A percentile compares a stretch with the other conserved stretches of the same genome.
Evolutionary conservation across 306 rosid species (phyloP).

Genomic region (Luffa aegyptiaca): DNA sequence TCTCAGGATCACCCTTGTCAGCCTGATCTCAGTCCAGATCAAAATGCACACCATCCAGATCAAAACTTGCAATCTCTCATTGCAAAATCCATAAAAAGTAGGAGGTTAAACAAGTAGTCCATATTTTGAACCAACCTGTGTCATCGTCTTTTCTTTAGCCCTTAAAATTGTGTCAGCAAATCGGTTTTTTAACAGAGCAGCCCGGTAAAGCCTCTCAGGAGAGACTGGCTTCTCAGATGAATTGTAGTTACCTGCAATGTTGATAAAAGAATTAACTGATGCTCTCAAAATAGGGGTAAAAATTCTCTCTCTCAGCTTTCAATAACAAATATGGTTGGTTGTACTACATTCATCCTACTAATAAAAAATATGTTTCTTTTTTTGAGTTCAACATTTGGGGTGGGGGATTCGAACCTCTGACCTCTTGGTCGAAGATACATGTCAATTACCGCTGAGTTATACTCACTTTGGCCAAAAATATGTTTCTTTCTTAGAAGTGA

Average conservation of each 20-base stretch:
- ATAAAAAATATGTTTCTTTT: not conserved
- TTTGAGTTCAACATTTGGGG: too few relatives aligned
- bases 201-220: slow-evolving; percentile 59
- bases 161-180: slow-evolving; percentile 78
- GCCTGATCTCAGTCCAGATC: slow-evolving; percentile 38
- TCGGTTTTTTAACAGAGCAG: slow-evolving; percentile 54
- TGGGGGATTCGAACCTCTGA: too few relatives aligned
- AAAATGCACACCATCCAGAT: slow-evolving; percentile 12
- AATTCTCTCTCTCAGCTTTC: slow-evolving; percentile 13
- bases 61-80: slow-evolving; percentile 1
- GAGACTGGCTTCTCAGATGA: slow-evolving; percentile 59
- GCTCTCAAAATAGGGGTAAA: slow-evolving; percentile 11
- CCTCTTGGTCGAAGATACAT: too few relatives aligned
- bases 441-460: too few relatives aligned
- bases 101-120: slow-evolving; percentile 7
- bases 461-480: not conserved
- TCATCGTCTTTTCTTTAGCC: slow-evolving; percentile 70
- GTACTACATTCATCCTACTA: not conserved
- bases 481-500: not conserved
- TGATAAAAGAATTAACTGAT: not conserved
- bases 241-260: slow-evolving; percentile 45
- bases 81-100: slow-evolving; percentile 1
- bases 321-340: not conserved
- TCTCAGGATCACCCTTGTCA: slow-evolving; percentile 77
- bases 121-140: slow-evolving; percentile 36